These are phyloP conservation scores for Tulasnella calospora DNA, from an alignment of 768 basidiomycete species.

Conservation along the genomic window DNA sequence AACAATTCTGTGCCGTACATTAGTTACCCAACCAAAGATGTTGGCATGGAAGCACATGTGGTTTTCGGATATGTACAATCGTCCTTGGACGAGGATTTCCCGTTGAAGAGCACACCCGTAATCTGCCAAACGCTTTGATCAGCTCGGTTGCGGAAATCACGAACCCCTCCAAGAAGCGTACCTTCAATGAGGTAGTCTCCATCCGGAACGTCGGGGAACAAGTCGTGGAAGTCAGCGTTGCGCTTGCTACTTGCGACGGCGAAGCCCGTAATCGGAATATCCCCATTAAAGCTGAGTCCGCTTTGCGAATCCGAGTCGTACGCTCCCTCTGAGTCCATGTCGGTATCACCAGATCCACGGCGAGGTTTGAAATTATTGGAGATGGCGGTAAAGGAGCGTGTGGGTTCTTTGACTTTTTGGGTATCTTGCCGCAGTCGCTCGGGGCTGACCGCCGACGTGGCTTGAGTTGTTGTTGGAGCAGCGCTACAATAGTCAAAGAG, in stretches of 20 bases:
- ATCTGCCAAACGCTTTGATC: slow-evolving; percentile 48
- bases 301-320: slow-evolving; percentile 35
- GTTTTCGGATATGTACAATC: slow-evolving; percentile 96
- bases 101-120: slow-evolving; percentile 96
- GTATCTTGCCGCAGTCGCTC: slow-evolving; percentile 20
- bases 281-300: slow-evolving; percentile 48
- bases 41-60: slow-evolving; percentile 99
- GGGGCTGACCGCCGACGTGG: slow-evolving; percentile 12
- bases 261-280: slow-evolving; percentile 91
- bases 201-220: slow-evolving; percentile 84
- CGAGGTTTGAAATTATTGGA: not conserved
- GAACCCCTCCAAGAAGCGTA: slow-evolving; percentile 35
- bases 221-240: slow-evolving; percentile 91
- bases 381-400: not conserved
- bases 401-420: slow-evolving; percentile 7
- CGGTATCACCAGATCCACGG: slow-evolving; percentile 9
- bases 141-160: not conserved
- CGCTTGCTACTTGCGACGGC: slow-evolving; percentile 93
- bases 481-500: slow-evolving; percentile 9
- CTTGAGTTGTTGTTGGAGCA: not conserved
- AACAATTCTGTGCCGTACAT: slow-evolving; percentile 52
- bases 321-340: slow-evolving; percentile 30
- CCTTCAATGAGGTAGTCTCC: slow-evolving; percentile 98
- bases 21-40: slow-evolving; percentile 98
- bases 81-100: slow-evolving; percentile 93